These are phyloP conservation scores for Amanita rubescens DNA, from an alignment of 768 basidiomycete species.

Conservation along the genomic window DNA sequence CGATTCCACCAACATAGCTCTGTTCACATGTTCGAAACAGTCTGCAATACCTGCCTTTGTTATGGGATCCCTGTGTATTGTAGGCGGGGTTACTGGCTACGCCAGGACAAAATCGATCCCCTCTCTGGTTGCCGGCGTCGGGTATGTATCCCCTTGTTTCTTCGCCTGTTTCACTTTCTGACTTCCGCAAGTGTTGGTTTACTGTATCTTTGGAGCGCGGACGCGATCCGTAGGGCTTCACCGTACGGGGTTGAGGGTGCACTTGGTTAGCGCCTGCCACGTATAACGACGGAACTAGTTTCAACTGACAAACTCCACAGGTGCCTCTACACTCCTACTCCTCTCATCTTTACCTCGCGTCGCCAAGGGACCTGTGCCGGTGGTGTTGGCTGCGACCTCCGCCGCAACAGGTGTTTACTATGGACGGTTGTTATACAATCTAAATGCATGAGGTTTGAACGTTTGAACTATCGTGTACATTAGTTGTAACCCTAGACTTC, in stretches of 20 bases:
- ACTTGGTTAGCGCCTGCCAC: constrained; percentile 43
- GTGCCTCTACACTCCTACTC: constrained; percentile 68
- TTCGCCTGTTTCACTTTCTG: not conserved
- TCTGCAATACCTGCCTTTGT: constrained; percentile 77
- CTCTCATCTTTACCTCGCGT: constrained; percentile 69
- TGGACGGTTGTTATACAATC: constrained; percentile 46
- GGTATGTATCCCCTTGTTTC: constrained; percentile 34
- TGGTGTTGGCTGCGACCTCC: constrained; percentile 53
- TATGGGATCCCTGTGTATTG: constrained; percentile 69
- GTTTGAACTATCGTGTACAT: too few species aligned
- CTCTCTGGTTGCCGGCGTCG: constrained; percentile 74
- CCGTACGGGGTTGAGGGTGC: constrained; percentile 73
- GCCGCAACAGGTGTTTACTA: constrained; percentile 61
- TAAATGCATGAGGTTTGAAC: constrained; percentile 19
- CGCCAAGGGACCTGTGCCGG: constrained; percentile 69
- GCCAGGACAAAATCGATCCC: constrained; percentile 69
- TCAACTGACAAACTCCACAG: constrained; percentile 25
- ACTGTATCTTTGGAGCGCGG: constrained; percentile 74
- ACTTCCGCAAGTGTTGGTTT: constrained; percentile 53
- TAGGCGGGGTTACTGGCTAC: constrained; percentile 72
- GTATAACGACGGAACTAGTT: not conserved
- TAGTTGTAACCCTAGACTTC: too few species aligned
- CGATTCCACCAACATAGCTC: not conserved
- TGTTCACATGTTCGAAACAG: constrained; percentile 25
- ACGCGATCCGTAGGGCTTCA: constrained; percentile 65